A percentile compares a stretch with the other conserved stretches of the same genome.
Conservation (phyloP, 2,329 filamentous ascomycete genomes). For the Ceratocystis papillata region DNA sequence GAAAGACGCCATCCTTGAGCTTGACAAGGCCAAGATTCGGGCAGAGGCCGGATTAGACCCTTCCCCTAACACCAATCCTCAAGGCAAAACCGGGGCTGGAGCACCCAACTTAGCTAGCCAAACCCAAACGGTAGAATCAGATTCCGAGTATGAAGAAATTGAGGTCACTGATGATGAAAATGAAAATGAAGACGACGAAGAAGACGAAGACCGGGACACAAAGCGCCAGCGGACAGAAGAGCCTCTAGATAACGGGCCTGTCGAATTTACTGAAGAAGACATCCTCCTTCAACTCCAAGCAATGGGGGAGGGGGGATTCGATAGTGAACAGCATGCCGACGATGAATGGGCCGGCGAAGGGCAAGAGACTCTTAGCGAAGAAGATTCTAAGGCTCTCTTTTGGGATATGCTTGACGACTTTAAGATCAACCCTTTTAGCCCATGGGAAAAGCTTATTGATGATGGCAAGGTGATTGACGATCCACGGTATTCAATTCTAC, state of each 20-base stretch:
- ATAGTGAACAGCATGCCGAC: constrained; percentile 64
- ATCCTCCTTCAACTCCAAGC: constrained; percentile 84
- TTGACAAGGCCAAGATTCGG: constrained; percentile 62
- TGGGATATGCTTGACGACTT: constrained; percentile 76
- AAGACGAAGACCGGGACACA: constrained; percentile 37
- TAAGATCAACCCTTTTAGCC: constrained; percentile 71
- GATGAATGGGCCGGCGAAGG: constrained; percentile 48
- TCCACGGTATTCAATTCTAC: constrained; percentile 70
- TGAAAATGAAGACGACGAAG: constrained; percentile 29
- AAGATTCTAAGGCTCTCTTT: constrained; percentile 69
- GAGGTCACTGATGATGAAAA: constrained; percentile 47
- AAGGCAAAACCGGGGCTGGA: neutral
- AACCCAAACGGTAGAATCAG: neutral
- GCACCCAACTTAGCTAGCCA: neutral
- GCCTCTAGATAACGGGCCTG: constrained; percentile 40
- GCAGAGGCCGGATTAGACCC: constrained; percentile 37
- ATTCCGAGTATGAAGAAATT: constrained; percentile 65
- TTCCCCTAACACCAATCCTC: neutral
- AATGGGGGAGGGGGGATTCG: constrained; percentile 49
- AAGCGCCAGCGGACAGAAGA: constrained; percentile 51
- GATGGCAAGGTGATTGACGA: constrained; percentile 75
- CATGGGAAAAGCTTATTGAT: constrained; percentile 84
- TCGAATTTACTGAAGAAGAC: constrained; percentile 89
- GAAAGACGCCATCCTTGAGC: constrained; percentile 60
- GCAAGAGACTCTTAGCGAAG: constrained; percentile 52